phyloP scores from a whole-genome alignment of 225 moss, liverwort and hornwort species.

The Physcomitrium patens region DNA sequence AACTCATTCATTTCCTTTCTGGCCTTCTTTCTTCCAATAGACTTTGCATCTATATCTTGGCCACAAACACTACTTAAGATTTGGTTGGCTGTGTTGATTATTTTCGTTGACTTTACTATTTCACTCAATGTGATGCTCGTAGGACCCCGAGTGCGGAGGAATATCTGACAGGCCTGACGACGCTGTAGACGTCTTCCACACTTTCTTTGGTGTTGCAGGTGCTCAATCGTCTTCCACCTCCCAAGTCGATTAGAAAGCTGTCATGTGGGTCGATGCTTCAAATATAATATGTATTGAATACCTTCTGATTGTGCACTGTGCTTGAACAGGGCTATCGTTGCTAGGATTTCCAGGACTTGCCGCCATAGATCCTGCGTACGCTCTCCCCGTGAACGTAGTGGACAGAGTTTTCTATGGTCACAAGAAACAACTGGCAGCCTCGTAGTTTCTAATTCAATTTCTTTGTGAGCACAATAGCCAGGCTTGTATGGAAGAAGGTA shows the following conservation, averaged over 20 bases:
- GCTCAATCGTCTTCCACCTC: constrained; percentile 18
- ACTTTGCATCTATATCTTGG: neutral
- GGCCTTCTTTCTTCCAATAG: constrained; percentile 18
- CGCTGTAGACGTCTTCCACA: constrained; percentile 92
- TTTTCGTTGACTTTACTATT: constrained; percentile 21
- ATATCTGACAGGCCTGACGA: constrained; percentile 93
- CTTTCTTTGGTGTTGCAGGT: constrained; percentile 89
- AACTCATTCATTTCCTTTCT: constrained; percentile 25
- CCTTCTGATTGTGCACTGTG: constrained; percentile 17
- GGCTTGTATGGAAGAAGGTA: neutral
- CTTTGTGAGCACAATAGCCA: neutral
- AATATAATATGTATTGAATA: neutral
- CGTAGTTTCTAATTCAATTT: constrained; percentile 1
- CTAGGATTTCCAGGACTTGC: constrained; percentile 70
- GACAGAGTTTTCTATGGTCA: constrained; percentile 51
- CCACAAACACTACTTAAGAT: neutral
- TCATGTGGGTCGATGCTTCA: neutral
- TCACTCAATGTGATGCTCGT: constrained; percentile 14
- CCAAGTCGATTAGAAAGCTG: neutral
- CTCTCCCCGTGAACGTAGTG: constrained; percentile 79
- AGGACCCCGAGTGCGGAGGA: constrained; percentile 80
- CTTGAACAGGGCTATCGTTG: constrained; percentile 71
- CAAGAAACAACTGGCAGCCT: constrained; percentile 22
- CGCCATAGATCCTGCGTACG: constrained; percentile 78
- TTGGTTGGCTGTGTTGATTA: constrained; percentile 26